phyloP scores from a whole-genome alignment of 2,329 filamentous ascomycete genomes.

The Trichoderma citrinoviride region DNA sequence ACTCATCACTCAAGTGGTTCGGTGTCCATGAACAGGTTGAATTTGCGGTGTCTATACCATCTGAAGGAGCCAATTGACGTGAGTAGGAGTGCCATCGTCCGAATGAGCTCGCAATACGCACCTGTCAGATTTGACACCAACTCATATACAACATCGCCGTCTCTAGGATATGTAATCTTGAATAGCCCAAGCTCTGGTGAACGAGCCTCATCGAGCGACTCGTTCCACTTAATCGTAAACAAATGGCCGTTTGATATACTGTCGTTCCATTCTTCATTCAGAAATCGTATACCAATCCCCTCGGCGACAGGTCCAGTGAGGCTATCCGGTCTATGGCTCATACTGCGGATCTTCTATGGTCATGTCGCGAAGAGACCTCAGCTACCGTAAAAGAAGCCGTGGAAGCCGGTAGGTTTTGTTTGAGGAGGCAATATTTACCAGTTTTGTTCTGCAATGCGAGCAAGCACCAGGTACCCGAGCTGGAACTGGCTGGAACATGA shows the following conservation, averaged over 20 bases:
- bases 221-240: constrained; percentile 35
- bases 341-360: background rate
- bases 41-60: constrained; percentile 26
- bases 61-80: constrained; percentile 24
- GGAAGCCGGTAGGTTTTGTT: background rate
- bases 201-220: constrained; percentile 23
- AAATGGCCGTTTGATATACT: constrained; percentile 34
- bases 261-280: constrained; percentile 37
- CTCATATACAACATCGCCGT: constrained; percentile 33
- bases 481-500: constrained; percentile 16
- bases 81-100: background rate
- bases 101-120: constrained; percentile 24
- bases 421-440: background rate
- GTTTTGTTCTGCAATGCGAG: background rate
- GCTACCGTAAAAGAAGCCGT: background rate
- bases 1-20: constrained; percentile 27
- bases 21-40: constrained; percentile 33
- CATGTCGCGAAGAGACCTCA: constrained; percentile 3
- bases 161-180: constrained; percentile 32
- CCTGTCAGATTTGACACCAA: constrained; percentile 33
- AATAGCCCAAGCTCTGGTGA: constrained; percentile 32
- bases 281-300: constrained; percentile 33
- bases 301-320: constrained; percentile 21
- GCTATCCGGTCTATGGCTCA: constrained; percentile 13
- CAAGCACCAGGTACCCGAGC: background rate